These are phyloP conservation scores for Dichomitus squalens DNA, from an alignment of 1,284 basidiomycete species.

Conservation along the genomic window DNA sequence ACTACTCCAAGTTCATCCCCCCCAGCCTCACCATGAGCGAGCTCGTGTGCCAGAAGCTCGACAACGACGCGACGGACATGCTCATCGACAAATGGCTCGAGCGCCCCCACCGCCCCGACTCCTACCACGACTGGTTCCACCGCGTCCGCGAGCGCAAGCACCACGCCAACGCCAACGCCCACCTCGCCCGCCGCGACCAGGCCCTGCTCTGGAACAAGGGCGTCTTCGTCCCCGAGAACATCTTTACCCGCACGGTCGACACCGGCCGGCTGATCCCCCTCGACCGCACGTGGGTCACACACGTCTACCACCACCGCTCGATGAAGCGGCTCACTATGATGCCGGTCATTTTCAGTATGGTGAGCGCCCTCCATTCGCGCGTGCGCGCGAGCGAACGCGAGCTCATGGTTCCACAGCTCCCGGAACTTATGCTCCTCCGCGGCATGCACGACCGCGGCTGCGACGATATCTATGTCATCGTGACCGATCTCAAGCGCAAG, in stretches of 20 bases:
- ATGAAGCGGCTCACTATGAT: constrained; percentile 75
- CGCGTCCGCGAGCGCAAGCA: constrained; percentile 66
- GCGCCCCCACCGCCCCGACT: constrained; percentile 59
- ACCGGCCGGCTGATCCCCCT: constrained; percentile 73
- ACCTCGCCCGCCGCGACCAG: constrained; percentile 51
- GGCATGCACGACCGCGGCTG: constrained; percentile 79
- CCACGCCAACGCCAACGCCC: constrained; percentile 36
- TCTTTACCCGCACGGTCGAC: constrained; percentile 75
- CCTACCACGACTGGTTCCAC: constrained; percentile 74
- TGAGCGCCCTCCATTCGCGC: constrained; percentile 31
- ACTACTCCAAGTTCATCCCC: constrained; percentile 66
- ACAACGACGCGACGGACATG: constrained; percentile 71
- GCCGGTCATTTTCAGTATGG: constrained; percentile 79
- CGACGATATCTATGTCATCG: constrained; percentile 74
- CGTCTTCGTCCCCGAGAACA: constrained; percentile 72
- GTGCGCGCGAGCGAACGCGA: neutral
- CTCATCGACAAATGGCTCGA: constrained; percentile 82
- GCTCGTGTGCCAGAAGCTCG: constrained; percentile 72
- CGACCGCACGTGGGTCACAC: constrained; percentile 77
- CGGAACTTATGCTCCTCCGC: constrained; percentile 73
- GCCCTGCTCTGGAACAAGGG: constrained; percentile 75
- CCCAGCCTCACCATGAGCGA: constrained; percentile 71
- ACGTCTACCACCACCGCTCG: constrained; percentile 73
- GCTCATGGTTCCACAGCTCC: constrained; percentile 46
- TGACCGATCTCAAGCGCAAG: constrained; percentile 71